A percentile compares a stretch with the other conserved stretches of the same genome.
phyloP scores from a whole-genome alignment of 2,329 filamentous ascomycete species.

The Diplodia scrobiculata region DNA sequence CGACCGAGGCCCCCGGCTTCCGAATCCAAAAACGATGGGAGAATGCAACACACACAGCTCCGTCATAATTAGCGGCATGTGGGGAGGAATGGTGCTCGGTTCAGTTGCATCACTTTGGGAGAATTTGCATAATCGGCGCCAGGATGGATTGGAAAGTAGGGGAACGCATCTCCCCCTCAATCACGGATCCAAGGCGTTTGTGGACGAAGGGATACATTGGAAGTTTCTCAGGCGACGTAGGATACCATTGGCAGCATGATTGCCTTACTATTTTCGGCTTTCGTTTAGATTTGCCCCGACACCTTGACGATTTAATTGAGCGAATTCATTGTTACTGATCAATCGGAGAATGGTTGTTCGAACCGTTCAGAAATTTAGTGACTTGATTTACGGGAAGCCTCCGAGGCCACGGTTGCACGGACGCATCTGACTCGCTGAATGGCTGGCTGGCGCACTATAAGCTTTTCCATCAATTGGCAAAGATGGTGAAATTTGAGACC shows the following conservation, averaged over 20 bases:
- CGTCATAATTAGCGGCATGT: neutral
- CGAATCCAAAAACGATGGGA: neutral
- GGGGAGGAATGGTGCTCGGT: conserved; percentile 5
- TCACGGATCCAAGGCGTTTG: conserved; percentile 22
- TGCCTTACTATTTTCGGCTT: conserved; percentile 16
- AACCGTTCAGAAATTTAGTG: neutral
- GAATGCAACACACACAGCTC: neutral
- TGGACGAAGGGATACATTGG: neutral
- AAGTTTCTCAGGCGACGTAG: conserved; percentile 9
- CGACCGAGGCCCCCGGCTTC: too few species aligned
- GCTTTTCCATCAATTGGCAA: conserved; percentile 2
- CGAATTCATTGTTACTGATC: neutral
- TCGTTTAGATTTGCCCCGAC: neutral
- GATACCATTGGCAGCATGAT: conserved; percentile 15
- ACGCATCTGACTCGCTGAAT: neutral
- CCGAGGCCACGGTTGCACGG: neutral
- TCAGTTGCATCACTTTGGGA: neutral
- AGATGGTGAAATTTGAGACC: neutral
- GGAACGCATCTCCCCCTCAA: neutral
- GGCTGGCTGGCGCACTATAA: neutral
- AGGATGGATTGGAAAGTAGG: conserved; percentile 9
- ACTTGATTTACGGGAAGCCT: neutral
- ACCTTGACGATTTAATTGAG: neutral
- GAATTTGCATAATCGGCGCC: conserved; percentile 18
- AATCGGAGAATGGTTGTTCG: neutral